Evolutionary conservation across 345 rosid species (phyloP), one percentile per base, ranked within the genome.

Genomic region (Melaleuca quinquenervia): DNA sequence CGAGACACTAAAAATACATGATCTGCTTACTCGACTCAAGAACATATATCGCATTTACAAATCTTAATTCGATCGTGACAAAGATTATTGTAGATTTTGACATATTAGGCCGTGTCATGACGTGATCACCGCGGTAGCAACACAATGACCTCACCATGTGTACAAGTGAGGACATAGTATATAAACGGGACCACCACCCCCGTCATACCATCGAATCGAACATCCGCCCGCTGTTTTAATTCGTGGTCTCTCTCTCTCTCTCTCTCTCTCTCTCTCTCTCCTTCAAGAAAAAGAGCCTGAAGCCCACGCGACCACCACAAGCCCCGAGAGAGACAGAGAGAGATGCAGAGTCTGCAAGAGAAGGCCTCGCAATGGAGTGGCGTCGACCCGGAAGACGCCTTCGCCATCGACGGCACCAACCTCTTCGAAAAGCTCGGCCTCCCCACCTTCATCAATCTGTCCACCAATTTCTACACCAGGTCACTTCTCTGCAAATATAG

Each of bases 381-480:
- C 90, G 98, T 96, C 26, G 87, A 89, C 83, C 24, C 85, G 18
- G 93, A 92, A 29, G 98, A 96, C 76, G 98, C 98, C 1, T 95
- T 95, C 88, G 98, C 96, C 82, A 94, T 96, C 15, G 96, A 95
- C 90, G 84, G 89, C 26, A 91, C 95, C 88, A 95, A 95, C 89
- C 88, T 96, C 82, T 96, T 92, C 86, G 89, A 92, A 55, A 96
- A 94, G 84, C 91, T 96, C 24, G 98, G 98, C 84, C 98, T 96
- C 82, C 95, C 93, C 70, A 85, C 94, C 85, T 96, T 95, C 93
- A 87, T 95, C 89, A 91, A 91, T 84, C 97, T 95, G 83, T 96
- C 99, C 90, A 94, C 98, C 90, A 91, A 94, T 90, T 96, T 96
- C 94, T 96, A 96, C 90, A 92, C 85, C 90, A 94, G 99, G 99